Base-by-base conservation (phyloP, 345 rosid species). In the Lepidium aucheri region DNA sequence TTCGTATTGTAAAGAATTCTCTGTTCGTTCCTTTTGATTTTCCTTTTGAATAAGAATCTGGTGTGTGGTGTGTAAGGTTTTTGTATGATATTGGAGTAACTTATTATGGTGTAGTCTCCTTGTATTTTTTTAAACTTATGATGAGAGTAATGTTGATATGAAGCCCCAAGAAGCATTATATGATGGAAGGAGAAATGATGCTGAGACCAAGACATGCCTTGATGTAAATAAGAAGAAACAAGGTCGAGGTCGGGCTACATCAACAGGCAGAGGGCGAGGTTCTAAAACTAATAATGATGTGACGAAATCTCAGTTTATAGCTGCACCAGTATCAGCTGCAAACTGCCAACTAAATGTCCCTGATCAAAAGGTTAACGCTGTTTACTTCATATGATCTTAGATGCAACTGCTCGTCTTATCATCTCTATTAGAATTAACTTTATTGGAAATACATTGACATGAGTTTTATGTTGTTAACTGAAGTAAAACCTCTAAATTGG, bases 241-340 rank as follows among this genome's bases (percentile, higher is more conserved):
- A 59, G 84, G 89, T 72, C 99, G 96, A 44, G 95, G 95, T 36
- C 85, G 96, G 71, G 94, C 82, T 17, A 82, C 93, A 67, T 64
- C 63, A 71, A 74, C 90, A 43, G 74, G 93, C 14, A 84, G 97
- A 81, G 96, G 95, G n/a, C 96, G 96, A 65, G 91, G 91, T 75
- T 84, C 91, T 60, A 87, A 79, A 79, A 69, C 73, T 69, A 88
- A 77, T 65, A 93, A 85, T 54, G 95, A 82, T 34, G 74, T 47
- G 17, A 71, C 51, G 1, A 84, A 78, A 72, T 77, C 75, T 55
- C 97, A 81, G 73, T 32, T 42, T 40, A 79, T 86, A 63, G 50
- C 76, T 65, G 76, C 86, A 42, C 63, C 81, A 17, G 74, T 75
- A 42, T 54, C 81, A 52, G 74, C 76, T 66, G 76, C 83, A 46